Base-by-base conservation (phyloP, 495 filamentous ascomycete genomes). In the Penicillium chermesinum region DNA sequence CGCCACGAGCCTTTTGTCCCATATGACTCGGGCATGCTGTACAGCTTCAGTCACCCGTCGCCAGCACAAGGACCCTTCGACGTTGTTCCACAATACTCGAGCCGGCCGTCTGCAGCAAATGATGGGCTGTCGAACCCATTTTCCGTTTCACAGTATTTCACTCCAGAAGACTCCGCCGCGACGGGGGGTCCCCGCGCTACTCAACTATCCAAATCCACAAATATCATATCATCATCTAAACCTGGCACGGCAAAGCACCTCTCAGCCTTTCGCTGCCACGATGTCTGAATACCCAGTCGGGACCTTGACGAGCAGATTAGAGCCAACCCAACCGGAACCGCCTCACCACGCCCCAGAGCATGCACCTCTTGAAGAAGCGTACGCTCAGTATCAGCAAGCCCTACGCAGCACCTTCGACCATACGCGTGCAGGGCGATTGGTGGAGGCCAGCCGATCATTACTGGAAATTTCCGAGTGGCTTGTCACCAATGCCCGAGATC, bases 381-480 rank as follows among this genome's bases (percentile, higher is more conserved):
- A 86, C 62, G 72, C 73, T 19, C 73, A 79, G 43, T 96, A 94
- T 59, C 87, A 91, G 55, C 75, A 71, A 38, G 80, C 80, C 4
- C 64, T 97, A 40, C 81, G 81, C 61, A 78, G 75, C 37, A 86
- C 87, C 15, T 93, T 94, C 58, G 81, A 86, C 53, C 78, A 86
- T 51, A 85, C 85, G 44, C 82, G 80, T 46, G 79, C 79, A 51
- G 86, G 88, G n/a, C 67, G 77, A 49, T 76, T 98, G 57, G 73
- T 78, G 32, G 78, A 88, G 45, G 88, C 89, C 25, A 84, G 84
- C 52, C 73, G 74, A 51, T 84, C 83, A 13, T 73, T 98, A 20
- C 65, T 94, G 39, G 75, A 83, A 47, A 79, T 96, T 53, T 94
- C 90, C 17, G 80, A 87, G 48, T 96, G 89, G 87, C 71, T 98